Conservation (phyloP, 805 yeast species). For the Saccharomycopsis microspora region DNA sequence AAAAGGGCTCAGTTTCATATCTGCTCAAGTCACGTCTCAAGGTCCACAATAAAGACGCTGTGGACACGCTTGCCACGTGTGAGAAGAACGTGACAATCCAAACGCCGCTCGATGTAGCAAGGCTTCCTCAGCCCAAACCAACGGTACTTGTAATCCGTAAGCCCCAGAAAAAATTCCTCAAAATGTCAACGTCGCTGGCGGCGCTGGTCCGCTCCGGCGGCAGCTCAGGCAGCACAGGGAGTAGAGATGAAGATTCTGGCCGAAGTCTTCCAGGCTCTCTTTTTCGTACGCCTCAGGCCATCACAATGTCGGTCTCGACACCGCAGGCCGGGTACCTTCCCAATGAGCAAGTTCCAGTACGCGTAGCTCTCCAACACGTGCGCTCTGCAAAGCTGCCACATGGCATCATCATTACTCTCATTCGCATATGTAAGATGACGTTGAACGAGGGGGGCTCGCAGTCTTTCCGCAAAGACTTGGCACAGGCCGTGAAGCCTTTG, state of each 20-base stretch:
- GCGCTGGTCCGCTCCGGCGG: constrained; percentile 14
- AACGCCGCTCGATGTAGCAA: constrained; percentile 65
- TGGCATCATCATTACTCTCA: constrained; percentile 71
- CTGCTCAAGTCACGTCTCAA: constrained; percentile 36
- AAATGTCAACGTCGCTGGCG: constrained; percentile 29
- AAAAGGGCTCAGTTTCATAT: constrained; percentile 74
- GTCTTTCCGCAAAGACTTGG: constrained; percentile 67
- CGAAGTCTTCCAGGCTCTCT: neutral
- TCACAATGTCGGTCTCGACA: constrained; percentile 30
- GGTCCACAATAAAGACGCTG: constrained; percentile 2
- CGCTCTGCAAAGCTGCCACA: constrained; percentile 56
- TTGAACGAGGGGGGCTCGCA: constrained; percentile 40
- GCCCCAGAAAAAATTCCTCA: constrained; percentile 30
- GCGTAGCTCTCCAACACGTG: constrained; percentile 54
- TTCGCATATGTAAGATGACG: constrained; percentile 59
- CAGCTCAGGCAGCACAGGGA: neutral
- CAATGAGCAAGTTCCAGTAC: constrained; percentile 73
- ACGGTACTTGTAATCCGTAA: constrained; percentile 53
- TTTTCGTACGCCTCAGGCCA: constrained; percentile 3
- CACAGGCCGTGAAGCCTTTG: constrained; percentile 67
- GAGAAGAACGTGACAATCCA: constrained; percentile 50
- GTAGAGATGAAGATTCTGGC: neutral
- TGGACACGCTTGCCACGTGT: constrained; percentile 29
- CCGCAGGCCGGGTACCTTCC: constrained; percentile 62
- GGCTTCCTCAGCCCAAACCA: constrained; percentile 54